These are phyloP conservation scores for Blastomyces gilchristii DNA, from an alignment of 2,329 filamentous ascomycete genomes.

Conservation along the genomic window DNA sequence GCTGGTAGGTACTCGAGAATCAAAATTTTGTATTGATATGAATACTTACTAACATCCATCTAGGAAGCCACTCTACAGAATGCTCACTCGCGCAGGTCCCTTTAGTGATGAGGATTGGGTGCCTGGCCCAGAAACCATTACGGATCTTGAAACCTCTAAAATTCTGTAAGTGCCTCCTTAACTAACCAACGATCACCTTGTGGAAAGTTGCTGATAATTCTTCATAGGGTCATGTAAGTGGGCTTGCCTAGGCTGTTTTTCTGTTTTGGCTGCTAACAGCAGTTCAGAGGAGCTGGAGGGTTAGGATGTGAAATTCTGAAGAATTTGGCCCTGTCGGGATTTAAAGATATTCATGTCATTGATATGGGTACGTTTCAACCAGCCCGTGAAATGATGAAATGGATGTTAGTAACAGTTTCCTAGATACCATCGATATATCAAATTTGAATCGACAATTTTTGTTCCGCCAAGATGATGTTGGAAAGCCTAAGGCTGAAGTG, in stretches of 20 bases:
- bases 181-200: not conserved
- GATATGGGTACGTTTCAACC: conserved; percentile 67
- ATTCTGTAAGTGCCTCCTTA: conserved; percentile 50
- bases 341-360: conserved; percentile 95
- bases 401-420: not conserved
- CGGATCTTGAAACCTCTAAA: conserved; percentile 58
- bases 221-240: conserved; percentile 28
- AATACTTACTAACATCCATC: not conserved
- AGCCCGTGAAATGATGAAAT: not conserved
- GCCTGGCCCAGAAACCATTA: conserved; percentile 42
- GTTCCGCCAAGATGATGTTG: conserved; percentile 84
- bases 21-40: conserved; percentile 10
- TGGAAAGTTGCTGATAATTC: conserved; percentile 4
- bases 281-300: conserved; percentile 72
- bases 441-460: conserved; percentile 97
- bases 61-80: conserved; percentile 75
- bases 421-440: conserved; percentile 95
- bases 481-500: conserved; percentile 85
- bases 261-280: conserved; percentile 7
- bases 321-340: conserved; percentile 87
- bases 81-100: conserved; percentile 66
- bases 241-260: not conserved
- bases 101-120: conserved; percentile 61
- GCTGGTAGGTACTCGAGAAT: conserved; percentile 20
- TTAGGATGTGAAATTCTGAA: conserved; percentile 95